Conservation (phyloP, 1,284 basidiomycete genomes). For the Clitocybe nebularis region DNA sequence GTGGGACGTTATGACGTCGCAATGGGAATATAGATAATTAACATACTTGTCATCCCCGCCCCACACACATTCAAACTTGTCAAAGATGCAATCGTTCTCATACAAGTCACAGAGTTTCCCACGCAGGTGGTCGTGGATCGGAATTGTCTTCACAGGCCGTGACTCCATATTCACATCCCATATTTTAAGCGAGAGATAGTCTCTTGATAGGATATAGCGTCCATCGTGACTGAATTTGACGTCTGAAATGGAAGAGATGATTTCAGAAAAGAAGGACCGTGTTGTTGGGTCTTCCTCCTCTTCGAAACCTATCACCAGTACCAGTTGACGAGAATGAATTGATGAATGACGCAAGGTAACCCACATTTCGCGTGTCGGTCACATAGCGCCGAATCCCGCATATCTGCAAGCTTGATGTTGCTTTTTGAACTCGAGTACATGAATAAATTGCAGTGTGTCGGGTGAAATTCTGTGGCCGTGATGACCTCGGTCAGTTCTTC, state of each 20-base stretch:
- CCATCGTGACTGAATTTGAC: conserved; percentile 99
- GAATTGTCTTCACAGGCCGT: conserved; percentile 95
- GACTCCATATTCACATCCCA: conserved; percentile 99
- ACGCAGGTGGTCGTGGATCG: conserved; percentile 97
- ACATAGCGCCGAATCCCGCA: conserved; percentile 97
- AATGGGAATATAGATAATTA: conserved; percentile 1
- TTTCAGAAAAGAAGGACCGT: conserved; percentile 99
- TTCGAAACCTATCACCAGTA: conserved; percentile 72
- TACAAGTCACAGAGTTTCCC: conserved; percentile 98
- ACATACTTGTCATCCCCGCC: conserved; percentile 93
- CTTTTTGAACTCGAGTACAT: conserved; percentile 99
- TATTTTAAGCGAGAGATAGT: conserved; percentile 97
- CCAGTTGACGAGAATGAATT: conserved; percentile 13
- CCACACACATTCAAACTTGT: conserved; percentile 99
- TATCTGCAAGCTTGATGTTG: conserved; percentile 99
- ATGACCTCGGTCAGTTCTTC: conserved; percentile 99
- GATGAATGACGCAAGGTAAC: conserved; percentile 26
- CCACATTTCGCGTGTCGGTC: conserved; percentile 95
- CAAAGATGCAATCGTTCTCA: conserved; percentile 99
- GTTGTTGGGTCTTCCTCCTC: conserved; percentile 98
- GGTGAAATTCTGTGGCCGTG: conserved; percentile 98
- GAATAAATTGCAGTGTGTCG: conserved; percentile 95
- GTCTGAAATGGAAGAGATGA: conserved; percentile 99
- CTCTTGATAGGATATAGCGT: conserved; percentile 93
- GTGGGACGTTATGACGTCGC: conserved; percentile 5